phyloP scores from a whole-genome alignment of 2,329 filamentous ascomycete species.

The Aureobasidium melanogenum region DNA sequence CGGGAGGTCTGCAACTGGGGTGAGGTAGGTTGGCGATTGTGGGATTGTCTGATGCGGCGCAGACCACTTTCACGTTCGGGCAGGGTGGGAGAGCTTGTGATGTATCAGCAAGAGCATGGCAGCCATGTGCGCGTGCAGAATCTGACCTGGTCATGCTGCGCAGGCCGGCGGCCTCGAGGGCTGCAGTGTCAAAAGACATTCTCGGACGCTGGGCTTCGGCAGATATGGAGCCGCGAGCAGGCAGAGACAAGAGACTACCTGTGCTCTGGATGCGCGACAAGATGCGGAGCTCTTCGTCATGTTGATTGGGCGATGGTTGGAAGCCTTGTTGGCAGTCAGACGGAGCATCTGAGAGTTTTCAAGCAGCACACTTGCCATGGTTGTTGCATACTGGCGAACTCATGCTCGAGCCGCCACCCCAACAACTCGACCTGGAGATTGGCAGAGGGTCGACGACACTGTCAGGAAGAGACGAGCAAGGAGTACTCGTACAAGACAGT shows the following conservation, averaged over 20 bases:
- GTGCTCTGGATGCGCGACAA: constrained; percentile 10
- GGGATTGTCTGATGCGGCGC: constrained; percentile 85
- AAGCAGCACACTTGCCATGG: constrained; percentile 8
- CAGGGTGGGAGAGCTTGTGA: constrained; percentile 4
- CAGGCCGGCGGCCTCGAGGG: constrained; percentile 7
- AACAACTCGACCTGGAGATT: not conserved
- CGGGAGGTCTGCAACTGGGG: constrained; percentile 47
- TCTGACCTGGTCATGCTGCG: constrained; percentile 8
- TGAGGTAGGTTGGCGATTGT: constrained; percentile 55
- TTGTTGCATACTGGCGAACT: constrained; percentile 11
- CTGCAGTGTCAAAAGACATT: constrained; percentile 7
- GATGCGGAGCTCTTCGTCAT: not conserved
- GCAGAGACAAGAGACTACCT: constrained; percentile 1
- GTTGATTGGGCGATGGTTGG: constrained; percentile 7
- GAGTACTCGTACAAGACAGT: not conserved
- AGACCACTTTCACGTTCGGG: constrained; percentile 49
- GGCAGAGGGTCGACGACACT: not conserved
- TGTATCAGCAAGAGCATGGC: not conserved
- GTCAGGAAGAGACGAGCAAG: not conserved
- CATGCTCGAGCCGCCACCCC: constrained; percentile 10
- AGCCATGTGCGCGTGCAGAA: not conserved
- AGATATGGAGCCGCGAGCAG: not conserved
- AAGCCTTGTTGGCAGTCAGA: not conserved
- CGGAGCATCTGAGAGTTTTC: not conserved
- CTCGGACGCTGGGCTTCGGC: not conserved